Evolutionary conservation across 2,329 filamentous ascomycete species (phyloP), one percentile per base, ranked within the genome.

Genomic region (Fusarium algeriense): DNA sequence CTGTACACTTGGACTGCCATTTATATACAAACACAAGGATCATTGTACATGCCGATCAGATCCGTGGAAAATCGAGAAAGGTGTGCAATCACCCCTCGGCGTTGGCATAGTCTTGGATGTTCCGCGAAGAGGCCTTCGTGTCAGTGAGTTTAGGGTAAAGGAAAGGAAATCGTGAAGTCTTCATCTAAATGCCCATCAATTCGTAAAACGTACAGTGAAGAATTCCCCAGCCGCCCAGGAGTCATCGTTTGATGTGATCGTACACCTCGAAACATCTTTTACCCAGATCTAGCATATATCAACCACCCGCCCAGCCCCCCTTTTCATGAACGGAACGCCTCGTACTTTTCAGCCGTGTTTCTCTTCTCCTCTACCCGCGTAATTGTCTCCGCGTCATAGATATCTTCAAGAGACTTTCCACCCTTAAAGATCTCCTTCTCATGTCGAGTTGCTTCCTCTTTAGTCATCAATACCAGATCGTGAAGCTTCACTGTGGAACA

Each of bases 401-500:
- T 69, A 2, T 95, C 91, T 71, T 93, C 91, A 0, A 89, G 84
- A 12, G 78, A 81, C 81, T 91, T 92, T 2, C 86, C 87, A 0
- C 89, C 92, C 75, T 89, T 91, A 46, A 98, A 83, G 2, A 98
- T 86, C 77, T 93, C 85, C 79, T 90, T 92, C 78, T 97, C 93
- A 80, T 99, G 96, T 64, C 88, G 86, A 19, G 86, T 83, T 6
- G 92, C 93, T 81, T 98, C 95, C 67, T 98, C 95, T 80, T 95
- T 97, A 2, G 95, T 98, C 93, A 98, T 93, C 75, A 92, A 93
- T 0, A 97, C 94, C 66, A 98, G 78, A 48, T 97, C 91, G 32
- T 87, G 85, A 74, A 95, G 81, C 35, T 85, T 81, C 7, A 98
- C 74, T 5, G 86, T 87, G n/a, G 93, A 91, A 48, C 87, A 90